Evolutionary conservation across 2,329 filamentous ascomycete species (phyloP).

Genomic region (Colletotrichum spinosum): DNA sequence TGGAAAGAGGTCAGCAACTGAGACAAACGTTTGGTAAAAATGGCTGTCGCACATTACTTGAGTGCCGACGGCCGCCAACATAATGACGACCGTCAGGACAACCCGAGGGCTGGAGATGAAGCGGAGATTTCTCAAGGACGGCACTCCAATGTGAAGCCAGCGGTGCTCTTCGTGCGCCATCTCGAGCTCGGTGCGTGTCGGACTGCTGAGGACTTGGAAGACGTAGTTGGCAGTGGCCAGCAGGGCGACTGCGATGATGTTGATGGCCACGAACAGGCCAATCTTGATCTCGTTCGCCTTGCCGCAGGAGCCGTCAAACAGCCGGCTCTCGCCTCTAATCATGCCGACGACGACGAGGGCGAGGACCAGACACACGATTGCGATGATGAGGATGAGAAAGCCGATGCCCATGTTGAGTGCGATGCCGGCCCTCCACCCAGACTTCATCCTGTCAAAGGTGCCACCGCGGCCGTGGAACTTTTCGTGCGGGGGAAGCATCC

Average conservation of each 20-base stretch:
- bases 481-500: conserved; percentile 27
- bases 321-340: conserved; percentile 48
- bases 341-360: conserved; percentile 49
- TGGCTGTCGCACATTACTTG: conserved; percentile 60
- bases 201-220: conserved; percentile 66
- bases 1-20: conserved; percentile 42
- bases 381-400: conserved; percentile 51
- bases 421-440: conserved; percentile 62
- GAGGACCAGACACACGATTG: conserved; percentile 53
- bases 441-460: conserved; percentile 44
- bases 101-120: conserved; percentile 56
- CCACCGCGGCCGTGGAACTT: conserved; percentile 40
- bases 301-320: conserved; percentile 54
- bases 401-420: conserved; percentile 55
- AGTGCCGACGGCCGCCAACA: conserved; percentile 56
- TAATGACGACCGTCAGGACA: conserved; percentile 51
- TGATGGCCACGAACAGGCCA: conserved; percentile 58
- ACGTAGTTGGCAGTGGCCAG: conserved; percentile 64
- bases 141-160: conserved; percentile 67
- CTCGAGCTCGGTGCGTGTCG: conserved; percentile 61
- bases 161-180: conserved; percentile 56
- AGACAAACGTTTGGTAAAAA: background rate
- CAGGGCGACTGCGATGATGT: conserved; percentile 55
- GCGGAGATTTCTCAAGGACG: conserved; percentile 62
- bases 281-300: conserved; percentile 51